Conservation (phyloP, 208 protist genomes). For the Wallacemonas sp. region DNA sequence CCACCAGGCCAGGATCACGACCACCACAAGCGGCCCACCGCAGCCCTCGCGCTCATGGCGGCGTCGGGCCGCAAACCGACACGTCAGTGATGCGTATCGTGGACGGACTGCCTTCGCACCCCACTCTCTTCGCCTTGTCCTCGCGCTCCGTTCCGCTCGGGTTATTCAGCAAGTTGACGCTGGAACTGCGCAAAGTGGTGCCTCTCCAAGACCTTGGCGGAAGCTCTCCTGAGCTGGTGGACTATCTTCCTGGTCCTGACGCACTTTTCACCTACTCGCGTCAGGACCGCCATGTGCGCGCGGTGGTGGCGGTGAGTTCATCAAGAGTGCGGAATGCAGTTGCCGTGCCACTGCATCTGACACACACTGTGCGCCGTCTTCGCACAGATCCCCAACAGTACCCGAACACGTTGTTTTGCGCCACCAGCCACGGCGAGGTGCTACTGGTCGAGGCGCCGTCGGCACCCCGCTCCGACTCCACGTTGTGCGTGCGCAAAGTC, state of each 20-base stretch:
- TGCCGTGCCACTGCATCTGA: not conserved
- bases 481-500: not conserved
- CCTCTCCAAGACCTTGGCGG: slow-evolving; percentile 31
- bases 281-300: slow-evolving; percentile 42
- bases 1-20: slow-evolving; percentile 5
- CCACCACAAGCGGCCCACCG: slow-evolving; percentile 5
- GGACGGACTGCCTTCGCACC: slow-evolving; percentile 50
- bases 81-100: slow-evolving; percentile 38
- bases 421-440: slow-evolving; percentile 50
- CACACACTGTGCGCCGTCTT: slow-evolving; percentile 29
- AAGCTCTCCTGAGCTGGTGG: slow-evolving; percentile 28
- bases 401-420: slow-evolving; percentile 55
- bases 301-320: slow-evolving; percentile 22
- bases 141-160: slow-evolving; percentile 38
- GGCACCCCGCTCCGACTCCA: not conserved
- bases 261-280: slow-evolving; percentile 54
- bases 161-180: slow-evolving; percentile 46
- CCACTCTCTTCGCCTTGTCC: slow-evolving; percentile 49
- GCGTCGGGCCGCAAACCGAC: slow-evolving; percentile 11
- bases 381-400: slow-evolving; percentile 24
- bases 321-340: not conserved
- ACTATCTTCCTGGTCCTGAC: slow-evolving; percentile 56
- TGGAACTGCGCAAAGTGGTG: slow-evolving; percentile 45
- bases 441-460: slow-evolving; percentile 38
- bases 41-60: not conserved